Evolutionary conservation across 805 yeast species (phyloP).

Genomic region (Suhomyces prunicola): DNA sequence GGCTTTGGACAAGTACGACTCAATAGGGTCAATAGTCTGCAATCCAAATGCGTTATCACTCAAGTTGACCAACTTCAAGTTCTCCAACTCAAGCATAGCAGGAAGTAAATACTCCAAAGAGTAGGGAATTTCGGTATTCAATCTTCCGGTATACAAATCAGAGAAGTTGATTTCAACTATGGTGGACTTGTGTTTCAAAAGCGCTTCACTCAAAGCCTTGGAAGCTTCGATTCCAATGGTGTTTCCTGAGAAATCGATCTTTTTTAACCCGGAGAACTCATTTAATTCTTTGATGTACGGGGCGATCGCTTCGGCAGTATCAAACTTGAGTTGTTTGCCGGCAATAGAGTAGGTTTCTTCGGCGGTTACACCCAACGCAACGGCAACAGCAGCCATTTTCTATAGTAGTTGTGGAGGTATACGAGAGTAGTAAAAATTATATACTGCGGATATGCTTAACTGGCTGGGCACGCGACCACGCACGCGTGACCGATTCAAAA

Average conservation of each 20-base stretch:
- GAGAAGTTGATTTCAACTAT: constrained; percentile 76
- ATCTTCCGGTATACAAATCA: constrained; percentile 91
- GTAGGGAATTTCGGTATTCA: constrained; percentile 90
- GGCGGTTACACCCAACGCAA: constrained; percentile 37
- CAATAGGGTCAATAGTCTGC: constrained; percentile 89
- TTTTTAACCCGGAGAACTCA: constrained; percentile 36
- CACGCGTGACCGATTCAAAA: background rate
- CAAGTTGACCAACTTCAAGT: constrained; percentile 70
- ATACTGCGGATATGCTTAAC: background rate
- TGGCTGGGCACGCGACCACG: background rate
- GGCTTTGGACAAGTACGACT: constrained; percentile 70
- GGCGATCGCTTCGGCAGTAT: constrained; percentile 66
- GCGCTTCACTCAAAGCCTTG: constrained; percentile 57
- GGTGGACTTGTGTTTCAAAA: constrained; percentile 43
- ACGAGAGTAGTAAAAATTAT: background rate
- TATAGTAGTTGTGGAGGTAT: background rate
- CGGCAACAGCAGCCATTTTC: constrained; percentile 22
- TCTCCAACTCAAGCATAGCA: constrained; percentile 64
- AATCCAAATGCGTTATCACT: constrained; percentile 97
- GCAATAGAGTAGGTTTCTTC: constrained; percentile 57
- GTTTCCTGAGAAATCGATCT: constrained; percentile 85
- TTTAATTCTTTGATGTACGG: constrained; percentile 62
- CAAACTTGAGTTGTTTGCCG: constrained; percentile 74
- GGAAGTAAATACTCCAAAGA: constrained; percentile 72
- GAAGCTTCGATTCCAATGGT: constrained; percentile 93